Percentiles rank a stretch among this genome's conserved stretches.
phyloP scores from a whole-genome alignment of 1,139 yeast species.

The Ogataea hybrid region DNA sequence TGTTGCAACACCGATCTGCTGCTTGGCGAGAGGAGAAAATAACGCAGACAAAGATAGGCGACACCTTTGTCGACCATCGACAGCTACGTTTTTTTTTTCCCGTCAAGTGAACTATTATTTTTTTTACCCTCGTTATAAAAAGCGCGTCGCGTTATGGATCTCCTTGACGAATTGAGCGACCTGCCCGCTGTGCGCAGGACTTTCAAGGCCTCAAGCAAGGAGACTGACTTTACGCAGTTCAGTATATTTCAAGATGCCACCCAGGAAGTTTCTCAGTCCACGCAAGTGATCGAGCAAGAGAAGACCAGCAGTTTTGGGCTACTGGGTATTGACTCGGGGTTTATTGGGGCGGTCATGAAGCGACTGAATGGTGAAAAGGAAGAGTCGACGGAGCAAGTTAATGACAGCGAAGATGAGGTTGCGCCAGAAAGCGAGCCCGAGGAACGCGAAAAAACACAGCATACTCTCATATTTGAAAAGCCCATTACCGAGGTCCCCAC shows the following conservation, averaged over 20 bases:
- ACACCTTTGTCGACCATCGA: conserved; percentile 8
- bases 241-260: conserved; percentile 4
- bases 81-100: not conserved
- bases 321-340: conserved; percentile 15
- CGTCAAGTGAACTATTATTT: too few species aligned
- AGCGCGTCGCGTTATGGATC: conserved; percentile 13
- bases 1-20: too few species aligned
- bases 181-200: conserved; percentile 7
- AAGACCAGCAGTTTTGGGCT: conserved; percentile 5
- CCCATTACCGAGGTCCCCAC: not conserved
- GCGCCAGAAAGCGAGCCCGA: too few species aligned
- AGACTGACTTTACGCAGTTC: conserved; percentile 5
- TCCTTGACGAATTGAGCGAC: conserved; percentile 11
- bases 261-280: not conserved
- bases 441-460: too few species aligned
- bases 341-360: conserved; percentile 16
- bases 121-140: too few species aligned
- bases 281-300: conserved; percentile 2
- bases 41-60: conserved; percentile 2
- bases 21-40: too few species aligned
- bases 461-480: not conserved
- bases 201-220: conserved; percentile 2
- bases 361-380: conserved; percentile 12
- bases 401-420: not conserved
- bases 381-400: not conserved